Percentiles rank a stretch among this genome's conserved stretches.
phyloP scores from a whole-genome alignment of 495 filamentous ascomycete species.

The Hapsidospora chrysogenum region DNA sequence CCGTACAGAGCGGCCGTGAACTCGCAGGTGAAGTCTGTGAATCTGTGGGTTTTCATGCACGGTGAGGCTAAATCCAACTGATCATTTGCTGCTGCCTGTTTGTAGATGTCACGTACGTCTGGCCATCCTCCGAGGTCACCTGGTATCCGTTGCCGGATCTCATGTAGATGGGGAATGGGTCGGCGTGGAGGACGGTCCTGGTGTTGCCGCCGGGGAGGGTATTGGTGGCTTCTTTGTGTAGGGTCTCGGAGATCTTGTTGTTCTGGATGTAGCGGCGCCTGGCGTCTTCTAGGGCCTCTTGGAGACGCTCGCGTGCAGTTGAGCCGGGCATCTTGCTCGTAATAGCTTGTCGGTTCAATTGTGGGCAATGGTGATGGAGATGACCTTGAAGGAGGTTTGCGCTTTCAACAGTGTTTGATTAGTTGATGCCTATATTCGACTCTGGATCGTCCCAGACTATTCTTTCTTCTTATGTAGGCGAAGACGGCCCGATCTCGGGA shows the following conservation, averaged over 20 bases:
- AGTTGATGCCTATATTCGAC: too few species aligned
- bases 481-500: too few species aligned
- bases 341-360: too few species aligned
- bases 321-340: too few species aligned
- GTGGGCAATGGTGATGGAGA: too few species aligned
- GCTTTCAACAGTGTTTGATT: too few species aligned
- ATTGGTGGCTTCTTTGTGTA: slow-evolving; percentile 19
- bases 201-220: slow-evolving; percentile 46
- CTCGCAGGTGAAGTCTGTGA: slow-evolving; percentile 34
- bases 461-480: too few species aligned
- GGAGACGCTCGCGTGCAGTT: too few species aligned
- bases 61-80: not conserved
- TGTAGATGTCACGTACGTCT: slow-evolving; percentile 13
- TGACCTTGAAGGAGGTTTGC: too few species aligned
- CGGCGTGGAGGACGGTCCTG: slow-evolving; percentile 35
- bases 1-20: slow-evolving; percentile 36
- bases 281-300: slow-evolving; percentile 12
- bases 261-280: slow-evolving; percentile 12
- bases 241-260: slow-evolving; percentile 18
- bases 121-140: slow-evolving; percentile 23
- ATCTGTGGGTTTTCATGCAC: slow-evolving; percentile 6
- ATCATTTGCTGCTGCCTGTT: not conserved
- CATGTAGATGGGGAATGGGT: slow-evolving; percentile 37
- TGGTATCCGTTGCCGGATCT: slow-evolving; percentile 18
- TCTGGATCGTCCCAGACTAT: too few species aligned